phyloP scores from a whole-genome alignment of 2,329 filamentous ascomycete genomes.

The Fonsecaea pedrosoi region DNA sequence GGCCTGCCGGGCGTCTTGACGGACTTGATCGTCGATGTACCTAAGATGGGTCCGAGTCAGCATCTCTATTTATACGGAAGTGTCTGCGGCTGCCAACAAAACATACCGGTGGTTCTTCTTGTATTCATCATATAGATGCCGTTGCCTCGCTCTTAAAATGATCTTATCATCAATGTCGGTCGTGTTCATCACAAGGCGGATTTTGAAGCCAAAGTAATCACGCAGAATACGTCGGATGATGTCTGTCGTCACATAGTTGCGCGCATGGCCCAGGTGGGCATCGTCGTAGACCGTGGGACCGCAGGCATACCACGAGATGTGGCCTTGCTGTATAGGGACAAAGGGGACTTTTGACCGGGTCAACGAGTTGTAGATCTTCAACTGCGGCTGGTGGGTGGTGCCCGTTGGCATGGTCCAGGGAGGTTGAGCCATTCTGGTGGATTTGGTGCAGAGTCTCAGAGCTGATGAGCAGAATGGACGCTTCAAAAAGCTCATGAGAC shows the following conservation, averaged over 20 bases:
- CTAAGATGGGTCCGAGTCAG: conserved; percentile 30
- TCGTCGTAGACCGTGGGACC: conserved; percentile 87
- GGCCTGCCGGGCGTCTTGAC: conserved; percentile 58
- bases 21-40: conserved; percentile 52
- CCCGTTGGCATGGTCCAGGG: conserved; percentile 53
- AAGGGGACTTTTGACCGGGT: conserved; percentile 77
- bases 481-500: conserved; percentile 31
- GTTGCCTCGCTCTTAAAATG: conserved; percentile 72
- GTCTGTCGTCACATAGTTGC: conserved; percentile 91
- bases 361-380: conserved; percentile 82
- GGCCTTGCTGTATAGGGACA: conserved; percentile 71
- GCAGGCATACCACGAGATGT: conserved; percentile 85
- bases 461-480: conserved; percentile 30
- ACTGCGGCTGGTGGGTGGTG: conserved; percentile 54
- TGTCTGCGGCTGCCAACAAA: background rate
- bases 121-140: conserved; percentile 76
- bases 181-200: conserved; percentile 92
- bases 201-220: conserved; percentile 81
- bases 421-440: conserved; percentile 46
- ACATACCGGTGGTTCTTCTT: conserved; percentile 57
- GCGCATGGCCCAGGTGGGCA: conserved; percentile 79
- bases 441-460: conserved; percentile 21
- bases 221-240: conserved; percentile 82
- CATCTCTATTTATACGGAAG: background rate
- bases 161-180: conserved; percentile 84